Base-by-base conservation (phyloP, 163 green algal species). In the Picocystis sp. region DNA sequence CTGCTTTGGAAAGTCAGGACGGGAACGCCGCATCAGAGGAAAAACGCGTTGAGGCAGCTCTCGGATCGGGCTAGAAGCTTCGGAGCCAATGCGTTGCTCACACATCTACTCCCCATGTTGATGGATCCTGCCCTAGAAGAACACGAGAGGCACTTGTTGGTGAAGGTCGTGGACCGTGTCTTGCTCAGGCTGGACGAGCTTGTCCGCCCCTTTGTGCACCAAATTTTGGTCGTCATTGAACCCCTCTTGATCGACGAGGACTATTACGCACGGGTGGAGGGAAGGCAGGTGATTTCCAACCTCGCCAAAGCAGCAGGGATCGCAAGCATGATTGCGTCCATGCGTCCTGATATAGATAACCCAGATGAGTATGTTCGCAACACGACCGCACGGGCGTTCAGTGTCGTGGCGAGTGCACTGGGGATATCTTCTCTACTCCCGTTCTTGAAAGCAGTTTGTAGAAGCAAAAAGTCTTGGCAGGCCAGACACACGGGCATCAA, bases 201-300 rank as follows among this genome's bases (percentile, higher is more conserved):
- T 44, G 90, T 99, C 38, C 77, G 90, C 6, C 90, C 90, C 3
- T 96, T 87, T 55, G 88, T 96, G 60, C 90, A 99, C 79, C 97
- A 99, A 70, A 98, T 99, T 60, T 74, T 99, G 60, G 90, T 98
- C 22, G 90, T 99, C 47, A 98, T 98, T 53, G 87, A 98, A 79
- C 90, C 90, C 17, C 76, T 99, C 72, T 76, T 99, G 13, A 99
- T 99, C 64, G 90, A 99, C 57, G 90, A 99, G 74, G 90, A 99
- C 75, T 99, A 98, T 75, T 97, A 98, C 55, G 91, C 89, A 2
- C 81, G 88, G 49, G 84, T 95, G 42, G 87, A 88, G 66, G 81
- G 81, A 1, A 72, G 87, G 38, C 90, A 99, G 74, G 97, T 99
- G 67, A 97, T 99, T 64, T 82, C 82, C 60, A 99, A 99, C 80